Evolutionary conservation across 768 basidiomycete genomes (phyloP).

Genomic region (Mycena epipterygia): DNA sequence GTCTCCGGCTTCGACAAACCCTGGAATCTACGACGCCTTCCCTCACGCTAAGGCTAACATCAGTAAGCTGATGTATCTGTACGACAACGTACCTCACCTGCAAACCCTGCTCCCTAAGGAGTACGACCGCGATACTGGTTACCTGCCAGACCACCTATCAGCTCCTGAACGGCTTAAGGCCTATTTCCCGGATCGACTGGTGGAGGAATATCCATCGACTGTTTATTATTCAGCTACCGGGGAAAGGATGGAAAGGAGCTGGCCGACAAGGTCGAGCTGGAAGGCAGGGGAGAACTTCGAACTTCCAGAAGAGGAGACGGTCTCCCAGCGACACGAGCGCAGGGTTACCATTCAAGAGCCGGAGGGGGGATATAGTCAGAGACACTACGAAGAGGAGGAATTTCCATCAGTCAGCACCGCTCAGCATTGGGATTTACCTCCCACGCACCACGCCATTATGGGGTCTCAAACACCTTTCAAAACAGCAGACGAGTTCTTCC

Average conservation of each 20-base stretch:
- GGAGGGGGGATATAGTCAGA: too few species aligned
- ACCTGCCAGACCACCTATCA: neutral
- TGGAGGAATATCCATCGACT: neutral
- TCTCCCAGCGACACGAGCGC: neutral
- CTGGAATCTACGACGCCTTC: neutral
- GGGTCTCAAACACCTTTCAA: neutral
- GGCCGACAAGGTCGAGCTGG: neutral
- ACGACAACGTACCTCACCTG: neutral
- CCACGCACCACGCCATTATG: too few species aligned
- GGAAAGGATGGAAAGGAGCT: neutral
- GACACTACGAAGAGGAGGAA: too few species aligned
- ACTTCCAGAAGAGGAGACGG: neutral
- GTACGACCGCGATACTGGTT: neutral
- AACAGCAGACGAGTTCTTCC: neutral
- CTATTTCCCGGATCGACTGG: neutral
- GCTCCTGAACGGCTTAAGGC: neutral
- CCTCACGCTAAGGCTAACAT: neutral
- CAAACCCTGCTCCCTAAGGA: neutral
- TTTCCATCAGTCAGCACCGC: too few species aligned
- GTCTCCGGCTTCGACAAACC: neutral
- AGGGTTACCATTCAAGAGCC: too few species aligned
- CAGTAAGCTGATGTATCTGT: neutral
- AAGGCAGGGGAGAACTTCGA: neutral
- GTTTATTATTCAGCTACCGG: neutral
- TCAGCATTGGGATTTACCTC: too few species aligned